Base-by-base conservation (phyloP, 441 rosid genomes). In the Omphalea diandra region DNA sequence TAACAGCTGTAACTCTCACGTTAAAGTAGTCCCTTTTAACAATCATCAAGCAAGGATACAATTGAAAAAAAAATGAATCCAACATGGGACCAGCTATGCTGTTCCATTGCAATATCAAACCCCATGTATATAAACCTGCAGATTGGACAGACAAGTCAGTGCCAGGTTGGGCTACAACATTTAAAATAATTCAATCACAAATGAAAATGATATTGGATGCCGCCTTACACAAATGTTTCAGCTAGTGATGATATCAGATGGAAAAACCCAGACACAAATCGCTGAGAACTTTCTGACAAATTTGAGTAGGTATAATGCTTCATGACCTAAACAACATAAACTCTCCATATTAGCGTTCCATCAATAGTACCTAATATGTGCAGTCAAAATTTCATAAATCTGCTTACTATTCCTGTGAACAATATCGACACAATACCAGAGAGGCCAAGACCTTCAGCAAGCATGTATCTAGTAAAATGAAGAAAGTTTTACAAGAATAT, bases 71-170 rank as follows among this genome's bases (percentile, higher is more conserved):
- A 86, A 80, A 93, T 93, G 79, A 95, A 95, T 63, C 99, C 99
- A 63, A 88, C 68, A 66, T 95, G 99, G 17, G 99, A 93, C 99
- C 99, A 95, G 80, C 98, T 93, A 76, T 95, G 99, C 79, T 89
- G 89, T 78, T 93, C 99, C 93, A 95, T 93, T 57, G 97, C 98
- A 79, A 95, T 95, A 83, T 91, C 98, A 80, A 93, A 95, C 32
- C 99, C 99, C 97, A 93, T 91, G 88, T 93, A 95, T 72, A 95
- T 95, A 77, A 95, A 95, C 77, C 99, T 95, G 94, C 80, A 76
- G n/a, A 79, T 66, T 55, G 57, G 58, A 72, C 66, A 76, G 62
- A 54, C 17, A 69, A 67, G 38, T 64, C 64, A 73, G 70, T 14
- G 65, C 41, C 76, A 72, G 18, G 6, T 27, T 20, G 22, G 65